Percentiles rank a stretch among this genome's conserved stretches.
These are phyloP conservation scores for Scutellaria minor DNA, from an alignment of 257 asterid species.

Conservation along the genomic window DNA sequence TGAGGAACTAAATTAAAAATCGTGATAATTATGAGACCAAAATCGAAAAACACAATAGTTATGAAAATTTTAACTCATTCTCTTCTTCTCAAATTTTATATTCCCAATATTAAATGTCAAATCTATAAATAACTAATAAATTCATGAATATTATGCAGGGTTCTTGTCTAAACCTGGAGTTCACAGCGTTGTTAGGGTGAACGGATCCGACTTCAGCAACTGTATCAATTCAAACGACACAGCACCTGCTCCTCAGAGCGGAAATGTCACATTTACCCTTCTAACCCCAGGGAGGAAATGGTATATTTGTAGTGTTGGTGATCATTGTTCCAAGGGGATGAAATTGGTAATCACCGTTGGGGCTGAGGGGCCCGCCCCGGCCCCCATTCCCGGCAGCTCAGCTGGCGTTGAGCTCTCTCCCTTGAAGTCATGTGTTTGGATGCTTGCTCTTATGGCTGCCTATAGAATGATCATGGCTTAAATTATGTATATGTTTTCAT, in stretches of 20 bases:
- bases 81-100: too few species aligned
- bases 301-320: conserved; percentile 2
- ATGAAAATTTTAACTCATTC: too few species aligned
- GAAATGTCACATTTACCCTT: conserved; percentile 20
- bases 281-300: conserved; percentile 5
- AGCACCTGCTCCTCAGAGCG: not conserved
- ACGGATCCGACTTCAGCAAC: not conserved
- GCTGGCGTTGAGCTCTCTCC: not conserved
- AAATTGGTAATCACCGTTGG: conserved; percentile 3
- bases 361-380: not conserved
- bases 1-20: too few species aligned
- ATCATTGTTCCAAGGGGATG: not conserved
- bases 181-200: conserved; percentile 11
- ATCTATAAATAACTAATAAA: too few species aligned
- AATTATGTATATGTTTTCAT: too few species aligned
- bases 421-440: too few species aligned
- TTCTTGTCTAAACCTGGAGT: not conserved
- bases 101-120: too few species aligned
- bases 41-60: too few species aligned
- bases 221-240: not conserved
- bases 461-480: too few species aligned
- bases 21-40: too few species aligned
- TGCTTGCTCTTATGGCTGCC: too few species aligned
- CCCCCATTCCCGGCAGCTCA: not conserved
- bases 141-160: not conserved